A percentile compares a stretch with the other conserved stretches of the same genome.
These are phyloP conservation scores for Kluyveromyces nonfermentans DNA, from an alignment of 805 yeast genomes.

Conservation along the genomic window DNA sequence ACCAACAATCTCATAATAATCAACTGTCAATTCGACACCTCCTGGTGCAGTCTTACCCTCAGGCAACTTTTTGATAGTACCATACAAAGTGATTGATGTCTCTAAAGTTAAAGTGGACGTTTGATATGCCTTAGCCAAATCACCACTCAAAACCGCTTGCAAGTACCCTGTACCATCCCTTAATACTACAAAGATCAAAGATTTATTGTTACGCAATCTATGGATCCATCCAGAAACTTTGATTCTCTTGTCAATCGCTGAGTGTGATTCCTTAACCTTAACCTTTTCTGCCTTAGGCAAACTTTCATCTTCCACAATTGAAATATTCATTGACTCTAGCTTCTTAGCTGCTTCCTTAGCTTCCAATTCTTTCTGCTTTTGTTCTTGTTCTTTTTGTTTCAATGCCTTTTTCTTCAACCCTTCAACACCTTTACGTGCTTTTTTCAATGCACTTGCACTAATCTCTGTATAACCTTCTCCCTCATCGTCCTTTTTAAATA, in stretches of 20 bases:
- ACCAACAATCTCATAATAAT: slow-evolving; percentile 81
- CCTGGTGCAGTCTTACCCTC: slow-evolving; percentile 98
- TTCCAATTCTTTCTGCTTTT: slow-evolving; percentile 42
- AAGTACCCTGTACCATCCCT: slow-evolving; percentile 93
- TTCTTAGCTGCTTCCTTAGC: slow-evolving; percentile 67
- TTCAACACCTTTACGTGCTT: slow-evolving; percentile 93
- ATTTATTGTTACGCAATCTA: slow-evolving; percentile 87
- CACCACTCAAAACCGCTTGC: slow-evolving; percentile 84
- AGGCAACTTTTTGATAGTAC: slow-evolving; percentile 74
- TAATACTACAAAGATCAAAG: slow-evolving; percentile 78
- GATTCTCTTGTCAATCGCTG: slow-evolving; percentile 59
- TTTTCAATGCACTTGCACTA: slow-evolving; percentile 84
- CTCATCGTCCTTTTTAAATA: slow-evolving; percentile 39
- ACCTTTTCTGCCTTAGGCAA: slow-evolving; percentile 60
- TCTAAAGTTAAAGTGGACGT: slow-evolving; percentile 83
- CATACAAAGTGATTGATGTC: slow-evolving; percentile 71
- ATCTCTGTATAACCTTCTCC: slow-evolving; percentile 59
- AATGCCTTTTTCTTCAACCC: slow-evolving; percentile 66
- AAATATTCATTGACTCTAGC: slow-evolving; percentile 70
- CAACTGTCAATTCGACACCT: slow-evolving; percentile 87
- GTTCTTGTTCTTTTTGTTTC: slow-evolving; percentile 46
- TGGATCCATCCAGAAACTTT: slow-evolving; percentile 92
- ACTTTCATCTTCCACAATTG: slow-evolving; percentile 60
- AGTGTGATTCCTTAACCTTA: slow-evolving; percentile 51
- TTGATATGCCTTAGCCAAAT: slow-evolving; percentile 81